phyloP scores from a whole-genome alignment of 140 eudicot genomes.

The Flaveria floridana region DNA sequence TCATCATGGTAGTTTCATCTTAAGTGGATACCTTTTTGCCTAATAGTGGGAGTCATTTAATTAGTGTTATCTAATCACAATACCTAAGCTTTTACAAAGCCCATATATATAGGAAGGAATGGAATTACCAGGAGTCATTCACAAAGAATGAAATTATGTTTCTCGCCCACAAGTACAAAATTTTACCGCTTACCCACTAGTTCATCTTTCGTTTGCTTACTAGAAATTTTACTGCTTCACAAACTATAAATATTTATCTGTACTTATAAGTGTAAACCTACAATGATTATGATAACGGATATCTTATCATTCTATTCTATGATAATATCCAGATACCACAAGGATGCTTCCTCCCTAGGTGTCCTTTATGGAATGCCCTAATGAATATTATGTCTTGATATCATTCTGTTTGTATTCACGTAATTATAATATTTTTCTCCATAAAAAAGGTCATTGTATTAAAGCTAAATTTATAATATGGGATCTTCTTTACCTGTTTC shows the following conservation, averaged over 20 bases:
- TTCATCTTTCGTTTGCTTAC: background rate
- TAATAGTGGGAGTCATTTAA: slow-evolving; percentile 28
- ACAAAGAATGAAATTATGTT: background rate
- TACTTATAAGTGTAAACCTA: background rate
- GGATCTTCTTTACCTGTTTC: slow-evolving; percentile 22
- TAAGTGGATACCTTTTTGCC: slow-evolving; percentile 24
- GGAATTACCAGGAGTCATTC: background rate
- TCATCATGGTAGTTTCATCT: slow-evolving; percentile 23
- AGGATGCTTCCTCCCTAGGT: no score
- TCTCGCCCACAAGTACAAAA: background rate
- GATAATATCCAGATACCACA: no score
- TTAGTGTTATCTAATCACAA: slow-evolving; percentile 8
- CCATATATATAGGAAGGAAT: background rate
- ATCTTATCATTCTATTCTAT: background rate
- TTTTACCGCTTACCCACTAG: background rate
- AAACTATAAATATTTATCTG: background rate
- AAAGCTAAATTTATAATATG: slow-evolving; percentile 5
- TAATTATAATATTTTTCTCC: background rate
- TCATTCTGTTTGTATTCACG: background rate
- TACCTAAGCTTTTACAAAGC: background rate
- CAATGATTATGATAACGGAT: background rate
- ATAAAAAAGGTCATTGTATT: background rate
- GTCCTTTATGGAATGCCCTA: background rate
- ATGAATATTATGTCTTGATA: background rate
- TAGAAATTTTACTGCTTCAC: background rate